These are phyloP conservation scores for Amanita subjunquillea DNA, from an alignment of 768 basidiomycete species.

Conservation along the genomic window DNA sequence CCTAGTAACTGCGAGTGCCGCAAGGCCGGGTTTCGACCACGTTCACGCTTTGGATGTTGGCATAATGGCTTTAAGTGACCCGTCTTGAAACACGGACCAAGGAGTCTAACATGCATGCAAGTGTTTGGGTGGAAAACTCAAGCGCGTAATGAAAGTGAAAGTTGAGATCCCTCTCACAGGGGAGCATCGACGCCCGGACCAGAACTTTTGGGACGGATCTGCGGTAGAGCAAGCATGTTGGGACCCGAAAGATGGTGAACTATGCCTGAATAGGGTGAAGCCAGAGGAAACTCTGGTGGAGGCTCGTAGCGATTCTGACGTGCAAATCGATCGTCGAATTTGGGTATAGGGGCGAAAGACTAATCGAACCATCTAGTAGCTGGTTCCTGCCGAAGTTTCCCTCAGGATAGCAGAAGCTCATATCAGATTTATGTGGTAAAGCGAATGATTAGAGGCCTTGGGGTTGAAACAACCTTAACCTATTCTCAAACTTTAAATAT, in stretches of 20 bases:
- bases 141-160: no score
- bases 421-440: slow-evolving; percentile 60
- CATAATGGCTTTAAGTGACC: no score
- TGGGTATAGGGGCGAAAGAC: slow-evolving; percentile 96
- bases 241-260: slow-evolving; percentile 89
- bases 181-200: slow-evolving; percentile 69
- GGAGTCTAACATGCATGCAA: no score
- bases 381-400: slow-evolving; percentile 90
- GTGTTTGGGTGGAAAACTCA: no score
- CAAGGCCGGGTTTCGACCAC: no score
- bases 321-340: slow-evolving; percentile 94
- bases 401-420: slow-evolving; percentile 49
- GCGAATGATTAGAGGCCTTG: slow-evolving; percentile 90
- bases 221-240: slow-evolving; percentile 78
- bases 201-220: slow-evolving; percentile 61
- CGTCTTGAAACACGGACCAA: no score
- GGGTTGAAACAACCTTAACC: slow-evolving; percentile 85
- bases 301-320: slow-evolving; percentile 93
- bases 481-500: slow-evolving; percentile 77
- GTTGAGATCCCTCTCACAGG: slow-evolving; percentile 14
- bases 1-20: no score
- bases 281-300: slow-evolving; percentile 96
- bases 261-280: slow-evolving; percentile 85
- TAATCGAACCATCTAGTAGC: slow-evolving; percentile 93
- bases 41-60: no score